phyloP scores from a whole-genome alignment of 108 stramenopile species.

The Stephanodiscus minutulus region DNA sequence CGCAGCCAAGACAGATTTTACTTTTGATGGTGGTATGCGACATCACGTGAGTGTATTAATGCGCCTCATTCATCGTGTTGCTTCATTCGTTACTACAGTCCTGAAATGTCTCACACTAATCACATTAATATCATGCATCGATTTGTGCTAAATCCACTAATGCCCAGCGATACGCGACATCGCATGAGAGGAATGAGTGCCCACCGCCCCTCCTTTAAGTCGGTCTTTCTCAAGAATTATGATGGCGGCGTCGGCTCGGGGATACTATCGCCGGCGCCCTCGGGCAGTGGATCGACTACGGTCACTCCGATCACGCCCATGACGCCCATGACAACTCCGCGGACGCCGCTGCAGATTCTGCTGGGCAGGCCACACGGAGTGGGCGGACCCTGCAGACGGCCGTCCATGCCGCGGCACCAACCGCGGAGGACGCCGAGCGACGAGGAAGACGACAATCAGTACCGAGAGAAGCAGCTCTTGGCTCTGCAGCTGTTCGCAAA shows the following conservation, averaged over 20 bases:
- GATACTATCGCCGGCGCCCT: slow-evolving; percentile 4
- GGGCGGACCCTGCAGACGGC: slow-evolving; percentile 8
- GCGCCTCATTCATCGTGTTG: not conserved
- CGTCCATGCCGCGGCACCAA: slow-evolving; percentile 1
- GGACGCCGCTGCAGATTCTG: slow-evolving; percentile 18
- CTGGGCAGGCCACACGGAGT: not conserved
- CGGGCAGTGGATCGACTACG: not conserved
- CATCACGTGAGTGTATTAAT: not conserved
- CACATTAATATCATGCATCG: not conserved
- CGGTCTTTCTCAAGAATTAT: slow-evolving; percentile 9
- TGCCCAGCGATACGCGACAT: not conserved
- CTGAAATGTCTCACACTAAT: not conserved
- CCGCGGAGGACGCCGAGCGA: not conserved
- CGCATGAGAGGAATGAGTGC: not conserved
- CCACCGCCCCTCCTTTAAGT: slow-evolving; percentile 5
- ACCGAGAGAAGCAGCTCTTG: slow-evolving; percentile 32
- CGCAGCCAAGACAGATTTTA: too few species aligned
- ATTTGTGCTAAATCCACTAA: not conserved
- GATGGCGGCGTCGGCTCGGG: slow-evolving; percentile 1
- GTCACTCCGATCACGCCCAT: slow-evolving; percentile 23
- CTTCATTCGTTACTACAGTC: not conserved
- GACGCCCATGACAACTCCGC: slow-evolving; percentile 23
- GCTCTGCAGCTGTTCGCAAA: slow-evolving; percentile 40
- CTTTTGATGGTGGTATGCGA: too few species aligned
- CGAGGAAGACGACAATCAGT: slow-evolving; percentile 3